phyloP scores from a whole-genome alignment of 1,139 yeast genomes.

The Kodamaea sp. region DNA sequence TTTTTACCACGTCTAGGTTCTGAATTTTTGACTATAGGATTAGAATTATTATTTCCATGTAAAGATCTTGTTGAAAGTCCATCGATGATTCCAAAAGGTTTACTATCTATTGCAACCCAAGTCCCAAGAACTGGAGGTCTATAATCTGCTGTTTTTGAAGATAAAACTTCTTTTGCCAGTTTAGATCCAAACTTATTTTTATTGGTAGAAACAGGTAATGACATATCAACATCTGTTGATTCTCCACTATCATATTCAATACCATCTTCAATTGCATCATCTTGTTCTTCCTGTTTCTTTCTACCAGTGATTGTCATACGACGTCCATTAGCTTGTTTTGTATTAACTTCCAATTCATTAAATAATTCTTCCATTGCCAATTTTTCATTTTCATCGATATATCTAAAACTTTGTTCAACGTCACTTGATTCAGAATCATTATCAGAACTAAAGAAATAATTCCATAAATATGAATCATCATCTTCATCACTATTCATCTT shows the following conservation, averaged over 20 bases:
- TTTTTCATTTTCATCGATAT: conserved; percentile 5
- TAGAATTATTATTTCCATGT: conserved; percentile 11
- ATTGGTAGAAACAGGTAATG: conserved; percentile 62
- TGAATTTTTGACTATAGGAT: conserved; percentile 12
- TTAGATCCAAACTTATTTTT: conserved; percentile 60
- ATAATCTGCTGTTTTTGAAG: conserved; percentile 78
- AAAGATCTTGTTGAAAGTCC: conserved; percentile 86
- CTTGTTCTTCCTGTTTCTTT: conserved; percentile 8
- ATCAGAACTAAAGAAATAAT: conserved; percentile 49
- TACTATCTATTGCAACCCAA: conserved; percentile 75
- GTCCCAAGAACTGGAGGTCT: conserved; percentile 92
- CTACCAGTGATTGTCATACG: conserved; percentile 7
- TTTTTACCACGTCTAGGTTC: conserved; percentile 19
- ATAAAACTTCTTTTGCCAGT: conserved; percentile 82
- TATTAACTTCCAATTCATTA: conserved; percentile 13
- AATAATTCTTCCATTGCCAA: conserved; percentile 17
- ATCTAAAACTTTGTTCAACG: conserved; percentile 17
- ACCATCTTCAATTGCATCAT: conserved; percentile 23
- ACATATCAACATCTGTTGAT: conserved; percentile 86
- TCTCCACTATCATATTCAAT: conserved; percentile 58
- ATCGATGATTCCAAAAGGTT: conserved; percentile 92
- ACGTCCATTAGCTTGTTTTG: conserved; percentile 21
- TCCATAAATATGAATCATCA: conserved; percentile 54
- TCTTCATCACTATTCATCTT: conserved; percentile 38
- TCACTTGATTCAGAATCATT: conserved; percentile 28